Percentiles rank a stretch among this genome's conserved stretches.
phyloP scores from a whole-genome alignment of 2,329 filamentous ascomycete species.

The Colletotrichum cordylinicola region DNA sequence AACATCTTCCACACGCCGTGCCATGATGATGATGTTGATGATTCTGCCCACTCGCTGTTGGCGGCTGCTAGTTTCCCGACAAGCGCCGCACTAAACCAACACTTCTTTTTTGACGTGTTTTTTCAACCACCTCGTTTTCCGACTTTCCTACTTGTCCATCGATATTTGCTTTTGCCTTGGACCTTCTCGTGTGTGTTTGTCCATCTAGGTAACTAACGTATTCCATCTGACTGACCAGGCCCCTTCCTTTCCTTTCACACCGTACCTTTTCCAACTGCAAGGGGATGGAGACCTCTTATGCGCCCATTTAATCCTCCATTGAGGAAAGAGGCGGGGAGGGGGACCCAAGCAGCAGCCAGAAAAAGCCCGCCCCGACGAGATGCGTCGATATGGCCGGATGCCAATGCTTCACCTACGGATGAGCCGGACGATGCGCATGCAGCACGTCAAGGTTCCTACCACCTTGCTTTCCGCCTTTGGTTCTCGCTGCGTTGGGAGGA shows the following conservation, averaged over 20 bases:
- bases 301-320: neutral
- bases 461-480: neutral
- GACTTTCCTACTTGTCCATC: neutral
- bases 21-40: slow-evolving; percentile 8
- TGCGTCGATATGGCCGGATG: neutral
- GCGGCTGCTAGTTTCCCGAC: neutral
- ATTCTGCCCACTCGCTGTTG: neutral
- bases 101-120: neutral
- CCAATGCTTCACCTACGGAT: slow-evolving; percentile 4
- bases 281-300: neutral
- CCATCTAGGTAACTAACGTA: neutral
- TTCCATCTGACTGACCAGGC: neutral
- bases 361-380: neutral
- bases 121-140: neutral
- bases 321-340: neutral
- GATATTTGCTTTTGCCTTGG: neutral
- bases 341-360: neutral
- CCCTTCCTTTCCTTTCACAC: neutral
- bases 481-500: neutral
- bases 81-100: neutral
- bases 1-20: neutral
- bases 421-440: slow-evolving; percentile 16
- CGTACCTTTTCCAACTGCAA: neutral
- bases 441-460: slow-evolving; percentile 18
- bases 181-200: neutral